Percentiles rank a stretch among this genome's conserved stretches.
phyloP scores from a whole-genome alignment of 306 rosid genomes.

The Hippophae tibetana region DNA sequence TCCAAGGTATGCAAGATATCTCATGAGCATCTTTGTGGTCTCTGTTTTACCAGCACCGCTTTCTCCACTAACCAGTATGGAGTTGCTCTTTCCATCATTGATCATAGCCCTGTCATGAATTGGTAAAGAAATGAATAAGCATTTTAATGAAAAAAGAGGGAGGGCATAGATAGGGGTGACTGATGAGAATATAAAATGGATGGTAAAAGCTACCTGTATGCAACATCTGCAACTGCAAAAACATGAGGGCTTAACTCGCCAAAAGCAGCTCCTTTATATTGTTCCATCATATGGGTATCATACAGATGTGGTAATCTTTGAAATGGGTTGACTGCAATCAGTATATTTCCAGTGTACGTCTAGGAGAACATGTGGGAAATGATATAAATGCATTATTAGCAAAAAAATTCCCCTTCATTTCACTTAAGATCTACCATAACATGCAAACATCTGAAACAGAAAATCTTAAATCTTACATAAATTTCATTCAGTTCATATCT shows the following conservation, averaged over 20 bases:
- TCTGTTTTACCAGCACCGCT: conserved; percentile 99
- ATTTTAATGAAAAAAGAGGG: not conserved
- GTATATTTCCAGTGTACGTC: conserved; percentile 98
- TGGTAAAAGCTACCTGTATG: conserved; percentile 62
- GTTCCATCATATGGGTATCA: conserved; percentile 98
- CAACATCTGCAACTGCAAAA: conserved; percentile 98
- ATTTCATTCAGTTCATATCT: conserved; percentile 99
- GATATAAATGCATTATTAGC: conserved; percentile 17
- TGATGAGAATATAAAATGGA: conserved; percentile 6
- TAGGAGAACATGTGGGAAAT: conserved; percentile 29
- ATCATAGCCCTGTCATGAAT: conserved; percentile 73
- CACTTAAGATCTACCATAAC: conserved; percentile 17
- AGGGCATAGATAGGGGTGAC: conserved; percentile 1
- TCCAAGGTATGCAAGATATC: conserved; percentile 95
- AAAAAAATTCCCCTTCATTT: conserved; percentile 12
- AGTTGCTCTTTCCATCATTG: conserved; percentile 98
- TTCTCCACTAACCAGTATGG: conserved; percentile 97
- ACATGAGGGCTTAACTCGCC: conserved; percentile 99
- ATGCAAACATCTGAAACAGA: conserved; percentile 4
- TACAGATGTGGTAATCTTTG: conserved; percentile 96
- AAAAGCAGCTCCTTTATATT: conserved; percentile 89
- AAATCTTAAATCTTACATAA: conserved; percentile 50
- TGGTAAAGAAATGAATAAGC: conserved; percentile 12
- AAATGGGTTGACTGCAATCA: conserved; percentile 97
- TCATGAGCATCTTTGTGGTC: conserved; percentile 99